Evolutionary conservation across 495 filamentous ascomycete genomes (phyloP).

Genomic region (Podospora conica): DNA sequence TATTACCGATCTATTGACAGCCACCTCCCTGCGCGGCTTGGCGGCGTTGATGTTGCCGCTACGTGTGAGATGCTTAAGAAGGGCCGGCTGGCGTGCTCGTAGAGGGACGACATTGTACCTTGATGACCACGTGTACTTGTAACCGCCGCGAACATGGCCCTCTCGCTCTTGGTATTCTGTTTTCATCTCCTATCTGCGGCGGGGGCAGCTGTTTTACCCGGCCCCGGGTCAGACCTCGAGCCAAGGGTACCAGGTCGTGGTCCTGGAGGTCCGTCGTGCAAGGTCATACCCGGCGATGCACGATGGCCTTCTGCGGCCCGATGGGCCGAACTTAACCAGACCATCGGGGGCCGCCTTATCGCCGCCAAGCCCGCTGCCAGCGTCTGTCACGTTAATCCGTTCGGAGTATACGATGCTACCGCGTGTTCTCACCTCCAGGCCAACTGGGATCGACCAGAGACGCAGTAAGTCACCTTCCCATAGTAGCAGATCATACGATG

Average conservation of each 20-base stretch:
- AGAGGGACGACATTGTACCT: not conserved
- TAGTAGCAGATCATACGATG: not conserved
- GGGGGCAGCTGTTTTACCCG: not conserved
- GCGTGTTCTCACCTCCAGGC: slow-evolving; percentile 10
- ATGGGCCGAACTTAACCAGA: slow-evolving; percentile 25
- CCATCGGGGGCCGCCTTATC: slow-evolving; percentile 21
- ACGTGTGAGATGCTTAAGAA: too few species aligned
- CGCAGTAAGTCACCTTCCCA: not conserved
- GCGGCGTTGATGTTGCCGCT: too few species aligned
- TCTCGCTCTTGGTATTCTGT: not conserved
- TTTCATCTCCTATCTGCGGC: not conserved
- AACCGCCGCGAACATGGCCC: too few species aligned
- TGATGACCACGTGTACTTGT: not conserved
- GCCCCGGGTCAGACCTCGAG: not conserved
- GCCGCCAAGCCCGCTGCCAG: slow-evolving; percentile 31
- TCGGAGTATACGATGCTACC: slow-evolving; percentile 21
- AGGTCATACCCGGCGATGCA: slow-evolving; percentile 22
- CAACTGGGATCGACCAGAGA: slow-evolving; percentile 9
- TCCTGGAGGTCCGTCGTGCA: slow-evolving; percentile 12
- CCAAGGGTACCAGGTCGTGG: not conserved
- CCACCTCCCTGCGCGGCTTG: not conserved
- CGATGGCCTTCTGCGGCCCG: slow-evolving; percentile 15
- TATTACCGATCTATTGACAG: slow-evolving; percentile 1
- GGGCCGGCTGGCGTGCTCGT: too few species aligned
- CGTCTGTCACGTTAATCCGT: slow-evolving; percentile 30